Evolutionary conservation across 176 grass and related monocot species (phyloP), one percentile per base, ranked within the genome.

Genomic region (Hordeum vulgare): DNA sequence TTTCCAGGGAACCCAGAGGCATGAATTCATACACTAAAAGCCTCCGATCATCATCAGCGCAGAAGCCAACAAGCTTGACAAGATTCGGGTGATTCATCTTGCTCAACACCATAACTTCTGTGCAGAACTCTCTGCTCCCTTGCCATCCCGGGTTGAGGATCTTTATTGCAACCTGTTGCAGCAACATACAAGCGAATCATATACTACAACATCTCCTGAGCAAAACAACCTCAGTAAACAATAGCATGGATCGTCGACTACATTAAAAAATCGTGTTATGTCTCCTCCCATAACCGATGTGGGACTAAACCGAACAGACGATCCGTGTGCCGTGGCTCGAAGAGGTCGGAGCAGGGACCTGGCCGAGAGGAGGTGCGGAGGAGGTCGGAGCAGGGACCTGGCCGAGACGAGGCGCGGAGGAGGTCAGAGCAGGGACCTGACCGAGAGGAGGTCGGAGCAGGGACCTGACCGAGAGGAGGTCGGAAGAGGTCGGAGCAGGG

Each of bases 1-100:
- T 87, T 79, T 89, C 72, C 31, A 94, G 84, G 18, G 94, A 97
- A 81, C 92, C 94, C 44, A 92, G 80, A 42, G 88, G 77, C 92
- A 94, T 94, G 73, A 90, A 89, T 85, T 97, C 94, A 90, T 97
- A 97, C 77, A 97, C 92, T 81, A 97, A 85, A 76, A 94, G 84
- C 80, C 84, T 94, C 79, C 92, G 85, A 77, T 64, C 44, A 73
- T 75, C 57, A 71, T 94, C 88, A 44, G 63, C 69, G 45, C 94
- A 94, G 81, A 86, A 92, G 33, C 94, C 90, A 74, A 94, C 77
- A 40, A 97, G 84, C 66, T 90, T 90, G 41, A 94, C 92, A 80
- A 94, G 94, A 82, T 97, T 92, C 33, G 87, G 77, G 79, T 94
- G 94, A 81, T 90, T 61, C 45, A 97, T 72, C n/a, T 59, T 84